Evolutionary conservation across 208 protist species (phyloP), one percentile per base, ranked within the genome.

Genomic region (Lotmaria passim): DNA sequence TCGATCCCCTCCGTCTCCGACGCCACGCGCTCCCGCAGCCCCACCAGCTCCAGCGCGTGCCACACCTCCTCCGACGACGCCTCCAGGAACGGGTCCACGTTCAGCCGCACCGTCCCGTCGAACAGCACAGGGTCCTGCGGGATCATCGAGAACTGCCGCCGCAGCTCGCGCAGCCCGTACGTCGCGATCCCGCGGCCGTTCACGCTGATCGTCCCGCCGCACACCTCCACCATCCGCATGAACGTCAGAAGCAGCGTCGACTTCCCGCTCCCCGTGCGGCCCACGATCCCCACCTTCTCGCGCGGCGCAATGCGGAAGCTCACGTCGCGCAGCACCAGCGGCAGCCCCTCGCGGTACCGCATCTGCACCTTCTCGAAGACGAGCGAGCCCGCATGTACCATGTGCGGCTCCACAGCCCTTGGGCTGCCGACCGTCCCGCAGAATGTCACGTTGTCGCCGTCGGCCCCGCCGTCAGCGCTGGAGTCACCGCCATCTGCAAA

Each of bases 101-200:
- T 96, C 28, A 66, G 61, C 33, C 81, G 81, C 59, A 93, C 66
- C 0, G 89, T 91, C 44, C 89, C 91, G 52, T 91, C 77, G 61
- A 94, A 94, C 69, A 94, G 75, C 36, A 93, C 69, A 0, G 90
- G 90, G 65, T 93, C 85, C 78, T 96, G 91, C 71, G 88, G 91
- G 43, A 96, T 88, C 81, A 96, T 87, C 36, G 87, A 81, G 69
- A 93, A 89, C 21, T 75, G 71, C 55, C 77, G 83, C 38, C 89
- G 85, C 71, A 91, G 73, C 65, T 73, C 73, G 17, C 70, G 84
- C 60, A 83, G 63, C 60, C 50, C 50, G 65, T 83, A 86, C 55
- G 75, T 14, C 33, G 44, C 57, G n/a, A 81, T 78, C 28, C 66
- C 64, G 23, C 69, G 67, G 17, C 79, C 83, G 52, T 69, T 65